These are phyloP conservation scores for Venustampulla echinocandica DNA, from an alignment of 495 filamentous ascomycete genomes.

Conservation along the genomic window DNA sequence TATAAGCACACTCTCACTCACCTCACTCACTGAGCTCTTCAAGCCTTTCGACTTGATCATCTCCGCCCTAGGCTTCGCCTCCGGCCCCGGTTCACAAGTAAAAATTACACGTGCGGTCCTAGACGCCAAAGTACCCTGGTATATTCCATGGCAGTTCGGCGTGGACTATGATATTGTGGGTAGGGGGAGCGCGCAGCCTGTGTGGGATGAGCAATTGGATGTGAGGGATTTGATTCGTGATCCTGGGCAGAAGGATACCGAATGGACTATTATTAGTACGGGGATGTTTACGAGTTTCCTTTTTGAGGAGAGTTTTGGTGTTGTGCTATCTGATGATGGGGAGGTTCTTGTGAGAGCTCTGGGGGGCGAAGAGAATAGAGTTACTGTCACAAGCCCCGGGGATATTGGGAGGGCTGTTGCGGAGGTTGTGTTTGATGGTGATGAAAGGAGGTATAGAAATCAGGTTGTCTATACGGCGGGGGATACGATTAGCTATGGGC, in stretches of 20 bases:
- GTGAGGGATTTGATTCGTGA: conserved; percentile 29
- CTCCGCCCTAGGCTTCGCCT: conserved; percentile 44
- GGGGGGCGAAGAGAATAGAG: conserved; percentile 23
- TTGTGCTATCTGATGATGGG: conserved; percentile 34
- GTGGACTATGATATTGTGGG: conserved; percentile 36
- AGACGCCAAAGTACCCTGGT: conserved; percentile 33
- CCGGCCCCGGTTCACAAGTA: conserved; percentile 32
- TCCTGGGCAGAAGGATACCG: conserved; percentile 30
- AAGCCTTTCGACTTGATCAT: conserved; percentile 41
- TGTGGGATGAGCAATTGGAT: conserved; percentile 29
- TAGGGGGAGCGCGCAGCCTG: conserved; percentile 38
- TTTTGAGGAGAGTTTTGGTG: conserved; percentile 47
- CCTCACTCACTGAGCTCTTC: conserved; percentile 38
- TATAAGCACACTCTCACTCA: conserved; percentile 29
- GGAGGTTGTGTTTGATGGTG: conserved; percentile 27
- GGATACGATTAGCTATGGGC: conserved; percentile 41
- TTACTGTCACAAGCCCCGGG: conserved; percentile 37
- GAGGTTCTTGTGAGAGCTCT: conserved; percentile 21
- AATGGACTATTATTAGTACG: conserved; percentile 51
- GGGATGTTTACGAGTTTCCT: conserved; percentile 60
- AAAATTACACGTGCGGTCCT: conserved; percentile 45
- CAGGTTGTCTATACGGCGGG: conserved; percentile 43
- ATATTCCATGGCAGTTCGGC: conserved; percentile 60
- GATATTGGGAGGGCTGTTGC: conserved; percentile 36
- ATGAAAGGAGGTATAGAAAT: conserved; percentile 29